Evolutionary conservation across 306 rosid genomes (phyloP).

Genomic region (Cyamopsis tetragonoloba): DNA sequence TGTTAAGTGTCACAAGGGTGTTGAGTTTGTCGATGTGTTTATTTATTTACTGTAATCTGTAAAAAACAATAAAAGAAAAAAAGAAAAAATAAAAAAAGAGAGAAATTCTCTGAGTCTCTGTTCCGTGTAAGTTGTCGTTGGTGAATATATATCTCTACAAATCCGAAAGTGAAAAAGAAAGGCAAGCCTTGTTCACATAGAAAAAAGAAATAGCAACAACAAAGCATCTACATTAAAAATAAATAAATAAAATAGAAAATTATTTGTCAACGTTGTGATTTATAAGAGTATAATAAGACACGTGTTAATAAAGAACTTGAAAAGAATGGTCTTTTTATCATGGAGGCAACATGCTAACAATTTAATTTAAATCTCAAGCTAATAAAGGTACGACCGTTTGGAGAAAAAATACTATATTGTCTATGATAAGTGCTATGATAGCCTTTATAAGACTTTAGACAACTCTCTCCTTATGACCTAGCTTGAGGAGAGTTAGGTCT

Average conservation of each 20-base stretch:
- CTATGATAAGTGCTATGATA: too few relatives aligned
- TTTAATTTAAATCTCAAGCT: too few relatives aligned
- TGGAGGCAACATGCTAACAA: too few relatives aligned
- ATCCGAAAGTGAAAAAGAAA: constrained; percentile 13
- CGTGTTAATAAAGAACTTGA: not conserved
- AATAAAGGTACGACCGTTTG: too few relatives aligned
- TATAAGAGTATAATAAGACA: not conserved
- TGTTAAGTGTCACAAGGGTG: not conserved
- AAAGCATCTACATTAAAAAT: not conserved
- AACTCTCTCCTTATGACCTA: too few relatives aligned
- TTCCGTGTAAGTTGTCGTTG: not conserved
- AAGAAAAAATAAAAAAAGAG: too few relatives aligned
- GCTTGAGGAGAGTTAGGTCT: too few relatives aligned
- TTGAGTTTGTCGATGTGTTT: not conserved
- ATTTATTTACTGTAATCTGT: not conserved
- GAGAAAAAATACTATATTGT: too few relatives aligned
- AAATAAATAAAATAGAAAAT: too few relatives aligned
- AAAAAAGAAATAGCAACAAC: not conserved
- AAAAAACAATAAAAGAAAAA: too few relatives aligned
- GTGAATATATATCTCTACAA: not conserved
- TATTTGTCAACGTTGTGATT: constrained; percentile 15
- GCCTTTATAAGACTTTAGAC: too few relatives aligned
- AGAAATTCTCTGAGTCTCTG: not conserved
- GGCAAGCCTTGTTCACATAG: not conserved
- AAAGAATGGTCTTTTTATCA: not conserved